Evolutionary conservation across 2,329 filamentous ascomycete genomes (phyloP), one percentile per base, ranked within the genome.

Genomic region (Hypoxylon sp.): DNA sequence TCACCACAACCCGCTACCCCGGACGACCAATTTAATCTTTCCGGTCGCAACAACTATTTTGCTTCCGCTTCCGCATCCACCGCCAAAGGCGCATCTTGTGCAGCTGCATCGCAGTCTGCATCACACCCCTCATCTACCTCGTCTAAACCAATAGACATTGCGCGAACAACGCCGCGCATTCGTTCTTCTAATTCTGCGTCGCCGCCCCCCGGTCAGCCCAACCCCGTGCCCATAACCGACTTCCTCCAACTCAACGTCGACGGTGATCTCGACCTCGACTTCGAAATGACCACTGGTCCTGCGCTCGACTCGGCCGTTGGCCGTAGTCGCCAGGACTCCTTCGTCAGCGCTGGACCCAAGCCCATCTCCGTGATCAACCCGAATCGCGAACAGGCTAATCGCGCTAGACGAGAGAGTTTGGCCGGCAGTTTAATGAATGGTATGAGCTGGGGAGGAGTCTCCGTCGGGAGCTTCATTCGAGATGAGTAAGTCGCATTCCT

Each of bases 391-490:
- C 80, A 83, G 74, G 83, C 85, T 73, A 84, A 83, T 76, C 85
- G 87, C 68, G 85, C 83, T 59, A 84, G 89, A 69, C 84, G 89
- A 73, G 89, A 91, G 78, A 88, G 85, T 62, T 79, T 90, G 34
- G 88, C 88, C 14, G 88, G 88, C 52, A 91, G 89, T 76, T 80
- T 90, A 63, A 89, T 90, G 82, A 91, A 90, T 70, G 94, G 95
- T 75, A 94, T 97, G 90, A 98, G 94, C 81, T 99, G 95, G 94
- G 95, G 95, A 77, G 95, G 94, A 72, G 89, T 97, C 67, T 98
- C 95, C 7, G 93, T 98, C 72, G 95, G 95, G 69, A 98, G 95
- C 77, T 98, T 97, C 85, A 96, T 99, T 80, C 88, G 93, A 80
- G 95, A 99, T 83, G 96, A 99, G 96, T 99, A 89, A 89, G 95